Percentiles rank a stretch among this genome's conserved stretches.
Conservation (phyloP, 129 eudicot genomes). For the Pittosporum tobira region DNA sequence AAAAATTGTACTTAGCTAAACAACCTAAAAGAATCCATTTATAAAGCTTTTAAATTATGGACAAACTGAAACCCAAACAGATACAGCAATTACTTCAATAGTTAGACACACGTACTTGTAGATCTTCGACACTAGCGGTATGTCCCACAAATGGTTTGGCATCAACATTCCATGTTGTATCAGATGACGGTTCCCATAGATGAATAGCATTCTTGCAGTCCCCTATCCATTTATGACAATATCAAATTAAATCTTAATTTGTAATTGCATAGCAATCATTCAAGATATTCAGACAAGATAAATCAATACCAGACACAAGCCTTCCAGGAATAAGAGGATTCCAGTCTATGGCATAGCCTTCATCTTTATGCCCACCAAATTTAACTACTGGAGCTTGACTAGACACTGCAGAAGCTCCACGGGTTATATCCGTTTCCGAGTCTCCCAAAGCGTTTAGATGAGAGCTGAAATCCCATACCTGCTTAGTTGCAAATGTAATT, state of each 20-base stretch:
- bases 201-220: conserved; percentile 76
- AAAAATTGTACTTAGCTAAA: neutral
- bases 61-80: neutral
- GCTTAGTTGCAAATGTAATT: conserved; percentile 1
- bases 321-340: conserved; percentile 86
- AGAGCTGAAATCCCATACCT: conserved; percentile 91
- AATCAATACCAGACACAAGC: conserved; percentile 67
- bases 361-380: conserved; percentile 82
- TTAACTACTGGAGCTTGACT: conserved; percentile 59
- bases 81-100: neutral
- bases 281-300: neutral
- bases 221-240: conserved; percentile 34
- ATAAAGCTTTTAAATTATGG: neutral
- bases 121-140: conserved; percentile 90
- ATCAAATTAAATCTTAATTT: neutral
- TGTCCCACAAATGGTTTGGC: conserved; percentile 78
- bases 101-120: conserved; percentile 49
- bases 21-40: neutral
- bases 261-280: neutral
- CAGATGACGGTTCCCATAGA: conserved; percentile 90
- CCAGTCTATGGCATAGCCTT: conserved; percentile 98
- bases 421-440: conserved; percentile 40
- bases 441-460: conserved; percentile 68
- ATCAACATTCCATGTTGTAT: conserved; percentile 72
- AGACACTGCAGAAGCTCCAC: conserved; percentile 29